A percentile compares a stretch with the other conserved stretches of the same genome.
Evolutionary conservation across 2,329 filamentous ascomycete genomes (phyloP).

Genomic region (Beauveria scarabaeidicola): DNA sequence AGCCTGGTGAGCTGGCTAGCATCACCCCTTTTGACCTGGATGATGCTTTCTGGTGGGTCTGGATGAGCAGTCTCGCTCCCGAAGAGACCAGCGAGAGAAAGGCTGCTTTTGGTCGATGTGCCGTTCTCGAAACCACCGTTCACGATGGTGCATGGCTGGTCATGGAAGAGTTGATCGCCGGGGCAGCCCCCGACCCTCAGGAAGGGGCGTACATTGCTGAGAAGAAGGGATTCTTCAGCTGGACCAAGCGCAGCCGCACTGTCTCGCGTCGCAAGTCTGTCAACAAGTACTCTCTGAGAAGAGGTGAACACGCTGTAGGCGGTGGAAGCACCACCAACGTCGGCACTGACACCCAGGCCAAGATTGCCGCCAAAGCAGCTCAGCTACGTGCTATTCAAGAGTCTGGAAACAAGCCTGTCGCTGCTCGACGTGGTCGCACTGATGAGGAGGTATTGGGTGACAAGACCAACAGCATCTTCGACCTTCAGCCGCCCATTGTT

Average conservation of each 20-base stretch:
- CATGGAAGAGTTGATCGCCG: conserved; percentile 93
- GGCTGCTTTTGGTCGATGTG: conserved; percentile 87
- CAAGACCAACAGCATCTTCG: conserved; percentile 87
- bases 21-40: conserved; percentile 81
- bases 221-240: conserved; percentile 92
- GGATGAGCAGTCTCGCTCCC: conserved; percentile 91
- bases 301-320: conserved; percentile 35
- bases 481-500: conserved; percentile 74
- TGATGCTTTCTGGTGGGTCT: conserved; percentile 99
- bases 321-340: conserved; percentile 70
- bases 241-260: conserved; percentile 60
- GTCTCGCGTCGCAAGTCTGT: conserved; percentile 62
- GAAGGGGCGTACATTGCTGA: conserved; percentile 86
- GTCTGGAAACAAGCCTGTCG: conserved; percentile 24
- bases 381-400: conserved; percentile 68
- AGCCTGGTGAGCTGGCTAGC: conserved; percentile 90
- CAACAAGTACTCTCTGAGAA: conserved; percentile 49
- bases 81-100: conserved; percentile 84
- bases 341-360: conserved; percentile 83
- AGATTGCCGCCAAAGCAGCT: conserved; percentile 83
- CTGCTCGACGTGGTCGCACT: conserved; percentile 43
- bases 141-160: conserved; percentile 79
- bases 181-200: conserved; percentile 75
- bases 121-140: conserved; percentile 82
- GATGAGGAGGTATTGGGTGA: conserved; percentile 48